Evolutionary conservation across 371 early-diverging fungal genomes (phyloP).

Genomic region (Lichtheimia hyalospora): DNA sequence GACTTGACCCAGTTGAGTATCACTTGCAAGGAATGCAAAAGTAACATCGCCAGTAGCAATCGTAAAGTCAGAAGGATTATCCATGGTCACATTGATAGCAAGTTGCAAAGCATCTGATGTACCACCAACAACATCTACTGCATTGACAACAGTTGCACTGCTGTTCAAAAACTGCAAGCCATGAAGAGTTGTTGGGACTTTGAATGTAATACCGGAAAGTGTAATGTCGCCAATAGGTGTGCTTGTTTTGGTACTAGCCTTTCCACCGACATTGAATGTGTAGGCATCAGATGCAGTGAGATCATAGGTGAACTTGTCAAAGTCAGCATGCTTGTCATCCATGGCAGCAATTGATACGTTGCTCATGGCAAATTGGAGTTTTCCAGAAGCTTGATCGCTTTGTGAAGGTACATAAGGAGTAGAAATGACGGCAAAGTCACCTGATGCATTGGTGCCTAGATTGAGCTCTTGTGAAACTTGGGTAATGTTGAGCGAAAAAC

Average conservation of each 20-base stretch:
- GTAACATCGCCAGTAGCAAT: constrained; percentile 56
- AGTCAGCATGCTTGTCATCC: constrained; percentile 32
- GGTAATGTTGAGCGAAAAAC: constrained; percentile 49
- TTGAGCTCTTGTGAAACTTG: constrained; percentile 45
- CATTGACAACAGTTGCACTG: constrained; percentile 55
- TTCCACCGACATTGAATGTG: constrained; percentile 51
- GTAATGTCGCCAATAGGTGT: constrained; percentile 63
- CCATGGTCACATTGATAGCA: constrained; percentile 54
- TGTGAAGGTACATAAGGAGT: constrained; percentile 38
- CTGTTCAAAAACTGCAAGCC: constrained; percentile 66
- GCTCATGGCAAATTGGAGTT: constrained; percentile 42
- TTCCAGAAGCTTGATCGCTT: constrained; percentile 44
- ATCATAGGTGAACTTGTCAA: constrained; percentile 50
- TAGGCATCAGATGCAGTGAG: constrained; percentile 44
- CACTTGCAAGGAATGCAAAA: constrained; percentile 47
- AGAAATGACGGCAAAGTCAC: constrained; percentile 42
- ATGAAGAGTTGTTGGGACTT: constrained; percentile 47
- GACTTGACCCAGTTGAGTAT: constrained; percentile 47
- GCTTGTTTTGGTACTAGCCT: constrained; percentile 49
- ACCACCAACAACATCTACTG: constrained; percentile 62
- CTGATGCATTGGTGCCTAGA: constrained; percentile 33
- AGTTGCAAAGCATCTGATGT: constrained; percentile 45
- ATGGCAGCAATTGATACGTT: constrained; percentile 36
- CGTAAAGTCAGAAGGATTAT: constrained; percentile 60
- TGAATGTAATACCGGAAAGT: constrained; percentile 59